These are phyloP conservation scores for Fusarium neocosmosporiellum DNA, from an alignment of 2,329 filamentous ascomycete genomes.

Conservation along the genomic window DNA sequence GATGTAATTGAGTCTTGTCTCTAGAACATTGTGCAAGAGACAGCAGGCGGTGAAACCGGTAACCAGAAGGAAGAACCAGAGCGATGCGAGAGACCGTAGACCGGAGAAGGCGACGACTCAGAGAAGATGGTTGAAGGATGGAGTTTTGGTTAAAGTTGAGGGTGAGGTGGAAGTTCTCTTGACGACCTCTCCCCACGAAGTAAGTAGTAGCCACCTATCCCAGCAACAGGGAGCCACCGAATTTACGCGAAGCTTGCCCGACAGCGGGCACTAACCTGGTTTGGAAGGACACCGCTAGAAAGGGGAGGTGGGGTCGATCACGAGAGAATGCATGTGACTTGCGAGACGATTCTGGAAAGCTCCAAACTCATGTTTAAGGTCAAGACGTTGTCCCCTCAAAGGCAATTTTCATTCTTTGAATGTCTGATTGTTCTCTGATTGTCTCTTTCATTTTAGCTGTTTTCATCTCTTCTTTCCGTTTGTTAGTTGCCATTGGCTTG, in stretches of 20 bases:
- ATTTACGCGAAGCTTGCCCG: slow-evolving; percentile 47
- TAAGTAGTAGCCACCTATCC: slow-evolving; percentile 37
- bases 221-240: slow-evolving; percentile 42
- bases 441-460: neutral
- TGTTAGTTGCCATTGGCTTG: neutral
- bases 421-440: neutral
- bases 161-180: slow-evolving; percentile 57
- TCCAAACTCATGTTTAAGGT: neutral
- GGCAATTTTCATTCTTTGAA: neutral
- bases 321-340: slow-evolving; percentile 36
- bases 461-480: neutral
- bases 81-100: slow-evolving; percentile 48
- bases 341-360: neutral
- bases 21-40: slow-evolving; percentile 55
- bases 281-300: slow-evolving; percentile 21
- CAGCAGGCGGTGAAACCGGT: slow-evolving; percentile 51
- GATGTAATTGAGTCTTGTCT: slow-evolving; percentile 44
- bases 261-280: slow-evolving; percentile 25
- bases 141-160: slow-evolving; percentile 46
- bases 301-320: slow-evolving; percentile 38
- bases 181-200: slow-evolving; percentile 44
- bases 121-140: slow-evolving; percentile 40
- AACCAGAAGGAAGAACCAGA: slow-evolving; percentile 56
- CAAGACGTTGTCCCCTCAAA: neutral
- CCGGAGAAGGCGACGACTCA: slow-evolving; percentile 36